Evolutionary conservation across 164 flowering plant genomes (phyloP), one percentile per base, ranked within the genome.

Genomic region (Vitis cinerea): DNA sequence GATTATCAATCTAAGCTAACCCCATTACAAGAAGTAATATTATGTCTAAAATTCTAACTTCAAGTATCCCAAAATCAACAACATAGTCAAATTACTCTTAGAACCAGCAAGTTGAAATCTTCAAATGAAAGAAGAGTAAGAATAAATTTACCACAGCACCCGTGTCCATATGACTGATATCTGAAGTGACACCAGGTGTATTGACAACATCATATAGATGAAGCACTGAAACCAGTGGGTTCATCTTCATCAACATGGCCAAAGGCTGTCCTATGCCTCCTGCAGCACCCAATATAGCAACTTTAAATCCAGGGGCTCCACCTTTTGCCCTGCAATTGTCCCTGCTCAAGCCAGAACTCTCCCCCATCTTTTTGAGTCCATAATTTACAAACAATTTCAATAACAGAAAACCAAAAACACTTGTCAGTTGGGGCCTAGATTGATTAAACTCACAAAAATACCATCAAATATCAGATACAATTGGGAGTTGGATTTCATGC

Each of bases 181-280:
- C 99, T 4, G 98, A 88, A 0, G 98, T 92, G 9, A 93, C 98
- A 63, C 99, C 99, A 19, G 97, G 98, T 15, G 97, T 67, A 70
- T 89, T 91, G 65, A 90, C 97, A 14, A 96, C 95, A 84, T 96
- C 98, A 67, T 96, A 93, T 13, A 96, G 88, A 79, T 93, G 98
- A 74, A 96, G 95, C 71, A 90, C 88, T 0, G 99, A 92, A 19
- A 96, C 93, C 68, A 91, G 79, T 0, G 99, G 99, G 59, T 93
- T 91, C 90, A 93, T 93, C 88, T 96, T 96, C 97, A 93, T 90
- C 77, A 96, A 74, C 97, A 96, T 9, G 0, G 99, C 81, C 16
- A 96, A 84, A 51, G 99, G 92, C 76, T 96, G 99, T 7, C 98
- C 99, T 29, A 96, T 96, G 44, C 99, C 97, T 16, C 99, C 99